These are phyloP conservation scores for Tricholomella constricta DNA, from an alignment of 768 basidiomycete genomes.

Conservation along the genomic window DNA sequence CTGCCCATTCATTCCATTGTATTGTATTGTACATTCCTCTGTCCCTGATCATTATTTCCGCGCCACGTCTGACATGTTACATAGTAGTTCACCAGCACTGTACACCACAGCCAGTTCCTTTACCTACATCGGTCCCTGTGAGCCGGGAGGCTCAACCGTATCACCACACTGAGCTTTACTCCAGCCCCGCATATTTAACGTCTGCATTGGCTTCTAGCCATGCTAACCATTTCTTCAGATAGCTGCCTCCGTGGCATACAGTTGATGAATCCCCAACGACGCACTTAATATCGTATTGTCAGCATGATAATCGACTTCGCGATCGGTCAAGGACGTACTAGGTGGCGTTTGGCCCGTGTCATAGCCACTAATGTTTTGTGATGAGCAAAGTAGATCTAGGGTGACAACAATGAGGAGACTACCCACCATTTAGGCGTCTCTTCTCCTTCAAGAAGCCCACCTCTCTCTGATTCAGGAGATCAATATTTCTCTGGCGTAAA, in stretches of 20 bases:
- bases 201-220: slow-evolving; percentile 93
- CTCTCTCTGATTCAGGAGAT: slow-evolving; percentile 57
- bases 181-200: slow-evolving; percentile 78
- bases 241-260: slow-evolving; percentile 79
- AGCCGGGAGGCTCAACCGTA: too few relatives aligned
- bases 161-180: too few relatives aligned
- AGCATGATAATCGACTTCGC: neutral
- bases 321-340: slow-evolving; percentile 51
- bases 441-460: slow-evolving; percentile 96
- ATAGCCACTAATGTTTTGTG: slow-evolving; percentile 65
- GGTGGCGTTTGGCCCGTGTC: slow-evolving; percentile 87
- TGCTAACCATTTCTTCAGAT: slow-evolving; percentile 85
- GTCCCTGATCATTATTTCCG: neutral
- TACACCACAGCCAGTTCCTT: too few relatives aligned
- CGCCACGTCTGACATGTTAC: neutral
- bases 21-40: neutral
- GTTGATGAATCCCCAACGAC: slow-evolving; percentile 94
- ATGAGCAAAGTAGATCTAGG: neutral
- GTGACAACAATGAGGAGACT: neutral
- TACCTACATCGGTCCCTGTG: too few relatives aligned
- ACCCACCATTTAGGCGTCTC: slow-evolving; percentile 81
- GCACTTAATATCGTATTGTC: slow-evolving; percentile 52
- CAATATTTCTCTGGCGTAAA: neutral
- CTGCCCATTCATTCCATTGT: neutral
- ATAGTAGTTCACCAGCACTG: too few relatives aligned